Evolutionary conservation across 805 yeast genomes (phyloP), one percentile per base, ranked within the genome.

Genomic region (Barnettozyma siamensis): DNA sequence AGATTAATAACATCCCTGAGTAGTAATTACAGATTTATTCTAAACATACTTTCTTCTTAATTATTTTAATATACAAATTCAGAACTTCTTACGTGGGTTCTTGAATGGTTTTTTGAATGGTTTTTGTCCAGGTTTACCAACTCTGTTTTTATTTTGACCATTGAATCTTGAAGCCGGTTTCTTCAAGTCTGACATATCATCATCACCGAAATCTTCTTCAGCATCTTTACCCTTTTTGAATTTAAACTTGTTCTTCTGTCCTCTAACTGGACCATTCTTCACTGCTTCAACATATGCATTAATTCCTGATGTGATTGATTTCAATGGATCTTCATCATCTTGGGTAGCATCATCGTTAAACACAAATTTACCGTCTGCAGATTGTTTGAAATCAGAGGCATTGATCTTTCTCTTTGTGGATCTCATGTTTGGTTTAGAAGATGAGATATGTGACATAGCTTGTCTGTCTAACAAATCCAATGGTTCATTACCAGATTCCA

Each of bases 281-380:
- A 93, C 88, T 7, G 99, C 99, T 47, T 88, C 96, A 50, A 88
- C 76, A 60, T 93, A 93, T 0, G 97, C 98, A 58, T 85, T 85
- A 49, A 91, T 76, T 15, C 96, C 95, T 35, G 65, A 65, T 5
- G 73, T 66, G 31, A 70, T 64, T 13, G 69, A 49, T 40, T 60
- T 57, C 44, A 73, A 59, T 42, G 73, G 76, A 54, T 77, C 83
- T 33, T 71, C 75, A 7, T 55, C 63, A 24, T 49, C 57, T 5
- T 51, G 47, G 11, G 52, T 53, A 16, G 47, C 50, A 10, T 54
- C 46, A 10, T 80, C 88, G 42, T 65, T 70, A 54, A 88, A 75
- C 41, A 86, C 75, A 42, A 85, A 60, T 59, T 80, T 82, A 24
- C 95, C 96, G 45, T 78, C 71, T 3, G 41, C 44, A 28, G 31